Percentiles rank a stretch among this genome's conserved stretches.
Evolutionary conservation across 306 rosid genomes (phyloP).

Genomic region (Macrotyloma uniflorum): DNA sequence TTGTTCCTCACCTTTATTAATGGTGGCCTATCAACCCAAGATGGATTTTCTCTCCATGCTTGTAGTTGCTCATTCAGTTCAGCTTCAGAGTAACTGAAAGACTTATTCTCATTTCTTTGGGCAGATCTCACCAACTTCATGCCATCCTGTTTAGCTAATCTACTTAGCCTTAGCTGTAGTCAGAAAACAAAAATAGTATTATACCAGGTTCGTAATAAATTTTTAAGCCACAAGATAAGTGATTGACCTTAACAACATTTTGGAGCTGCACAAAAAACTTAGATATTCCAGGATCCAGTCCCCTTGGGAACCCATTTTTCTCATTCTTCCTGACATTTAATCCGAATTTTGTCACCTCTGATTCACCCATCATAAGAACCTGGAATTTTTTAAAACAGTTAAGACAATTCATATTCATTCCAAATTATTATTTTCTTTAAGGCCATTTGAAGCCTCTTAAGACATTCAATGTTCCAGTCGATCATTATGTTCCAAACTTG

Average conservation of each 20-base stretch:
- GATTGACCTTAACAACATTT: conserved; percentile 67
- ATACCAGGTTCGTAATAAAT: conserved; percentile 19
- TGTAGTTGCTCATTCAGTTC: conserved; percentile 80
- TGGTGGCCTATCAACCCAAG: conserved; percentile 79
- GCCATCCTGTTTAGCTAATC: conserved; percentile 57
- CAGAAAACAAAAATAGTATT: not conserved
- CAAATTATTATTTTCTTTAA: conserved; percentile 5
- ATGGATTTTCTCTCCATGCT: conserved; percentile 88
- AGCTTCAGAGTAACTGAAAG: conserved; percentile 57
- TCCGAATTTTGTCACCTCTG: conserved; percentile 48
- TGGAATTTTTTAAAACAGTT: conserved; percentile 35
- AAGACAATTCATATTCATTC: conserved; percentile 12
- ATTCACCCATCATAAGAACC: conserved; percentile 62
- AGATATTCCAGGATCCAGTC: conserved; percentile 55
- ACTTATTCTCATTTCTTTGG: conserved; percentile 37
- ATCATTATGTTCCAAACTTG: conserved; percentile 7
- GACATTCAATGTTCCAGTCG: not conserved
- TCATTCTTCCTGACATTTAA: conserved; percentile 46
- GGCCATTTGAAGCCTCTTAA: not conserved
- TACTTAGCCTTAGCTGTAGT: conserved; percentile 70
- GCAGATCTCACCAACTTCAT: conserved; percentile 40
- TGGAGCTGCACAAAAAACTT: conserved; percentile 70
- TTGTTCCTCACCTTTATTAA: conserved; percentile 62
- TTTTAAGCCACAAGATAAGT: conserved; percentile 7
- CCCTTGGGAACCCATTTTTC: conserved; percentile 46